A percentile compares a stretch with the other conserved stretches of the same genome.
Conservation (phyloP, 2,329 filamentous ascomycete species). For the Colletotrichum melonis region DNA sequence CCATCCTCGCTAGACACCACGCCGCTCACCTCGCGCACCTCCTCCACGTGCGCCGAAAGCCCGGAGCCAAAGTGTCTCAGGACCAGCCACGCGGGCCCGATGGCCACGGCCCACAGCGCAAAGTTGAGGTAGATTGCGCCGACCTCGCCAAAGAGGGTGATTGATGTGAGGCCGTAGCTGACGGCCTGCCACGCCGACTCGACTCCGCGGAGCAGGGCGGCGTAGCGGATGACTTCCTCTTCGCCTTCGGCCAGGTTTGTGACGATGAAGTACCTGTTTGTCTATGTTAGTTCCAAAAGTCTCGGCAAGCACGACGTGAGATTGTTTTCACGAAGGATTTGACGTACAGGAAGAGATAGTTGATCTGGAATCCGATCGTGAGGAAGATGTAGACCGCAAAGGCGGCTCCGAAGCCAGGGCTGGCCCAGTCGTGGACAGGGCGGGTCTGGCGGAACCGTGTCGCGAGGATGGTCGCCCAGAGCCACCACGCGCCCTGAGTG, state of each 20-base stretch:
- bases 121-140: constrained; percentile 80
- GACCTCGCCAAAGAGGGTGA: constrained; percentile 71
- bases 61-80: constrained; percentile 63
- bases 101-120: constrained; percentile 71
- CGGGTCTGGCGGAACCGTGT: constrained; percentile 67
- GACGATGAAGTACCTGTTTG: constrained; percentile 73
- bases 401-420: constrained; percentile 70
- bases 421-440: constrained; percentile 75
- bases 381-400: constrained; percentile 78
- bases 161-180: constrained; percentile 74
- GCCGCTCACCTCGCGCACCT: not conserved
- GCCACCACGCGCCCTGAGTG: constrained; percentile 77
- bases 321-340: no score
- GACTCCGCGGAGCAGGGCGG: constrained; percentile 74
- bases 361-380: constrained; percentile 75
- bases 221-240: constrained; percentile 74
- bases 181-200: constrained; percentile 81
- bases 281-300: not conserved
- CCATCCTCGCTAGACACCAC: constrained; percentile 35
- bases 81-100: constrained; percentile 76
- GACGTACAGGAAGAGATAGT: constrained; percentile 75
- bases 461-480: constrained; percentile 75
- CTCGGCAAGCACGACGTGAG: no score
- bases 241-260: constrained; percentile 71
- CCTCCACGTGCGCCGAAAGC: not conserved